Conservation (phyloP, 164 flowering plant genomes). For the Magnolia sinica region DNA sequence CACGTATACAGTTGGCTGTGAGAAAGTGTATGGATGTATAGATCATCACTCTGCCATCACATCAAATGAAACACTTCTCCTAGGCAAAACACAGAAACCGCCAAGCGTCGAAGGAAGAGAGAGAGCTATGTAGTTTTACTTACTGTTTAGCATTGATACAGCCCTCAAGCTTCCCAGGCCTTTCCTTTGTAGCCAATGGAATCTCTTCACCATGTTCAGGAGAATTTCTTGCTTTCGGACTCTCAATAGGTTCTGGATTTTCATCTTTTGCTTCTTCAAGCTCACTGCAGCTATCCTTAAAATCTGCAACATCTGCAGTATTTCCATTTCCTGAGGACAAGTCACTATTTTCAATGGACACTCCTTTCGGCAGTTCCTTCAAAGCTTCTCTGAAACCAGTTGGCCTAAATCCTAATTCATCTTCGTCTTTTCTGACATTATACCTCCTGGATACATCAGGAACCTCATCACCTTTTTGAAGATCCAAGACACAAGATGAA, state of each 20-base stretch:
- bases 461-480: constrained; percentile 14
- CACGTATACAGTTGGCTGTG: background rate
- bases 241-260: constrained; percentile 12
- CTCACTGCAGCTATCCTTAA: constrained; percentile 18
- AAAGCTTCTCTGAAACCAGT: constrained; percentile 5
- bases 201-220: constrained; percentile 29
- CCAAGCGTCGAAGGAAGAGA: background rate
- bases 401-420: constrained; percentile 16
- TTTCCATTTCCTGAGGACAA: constrained; percentile 21
- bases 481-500: constrained; percentile 17
- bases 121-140: background rate
- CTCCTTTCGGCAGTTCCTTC: constrained; percentile 22
- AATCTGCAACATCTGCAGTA: constrained; percentile 13
- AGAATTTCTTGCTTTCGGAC: constrained; percentile 10
- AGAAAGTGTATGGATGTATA: background rate
- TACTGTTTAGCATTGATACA: constrained; percentile 6
- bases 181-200: constrained; percentile 21
- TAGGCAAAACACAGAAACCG: background rate
- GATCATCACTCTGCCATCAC: too few relatives aligned
- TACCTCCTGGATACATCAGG: constrained; percentile 18
- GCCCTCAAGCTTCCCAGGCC: constrained; percentile 15
- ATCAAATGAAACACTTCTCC: too few relatives aligned
- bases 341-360: constrained; percentile 15
- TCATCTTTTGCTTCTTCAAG: constrained; percentile 19
- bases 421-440: constrained; percentile 19